phyloP scores from a whole-genome alignment of 2,329 filamentous ascomycete species.

The Ascosphaera aggregata region DNA sequence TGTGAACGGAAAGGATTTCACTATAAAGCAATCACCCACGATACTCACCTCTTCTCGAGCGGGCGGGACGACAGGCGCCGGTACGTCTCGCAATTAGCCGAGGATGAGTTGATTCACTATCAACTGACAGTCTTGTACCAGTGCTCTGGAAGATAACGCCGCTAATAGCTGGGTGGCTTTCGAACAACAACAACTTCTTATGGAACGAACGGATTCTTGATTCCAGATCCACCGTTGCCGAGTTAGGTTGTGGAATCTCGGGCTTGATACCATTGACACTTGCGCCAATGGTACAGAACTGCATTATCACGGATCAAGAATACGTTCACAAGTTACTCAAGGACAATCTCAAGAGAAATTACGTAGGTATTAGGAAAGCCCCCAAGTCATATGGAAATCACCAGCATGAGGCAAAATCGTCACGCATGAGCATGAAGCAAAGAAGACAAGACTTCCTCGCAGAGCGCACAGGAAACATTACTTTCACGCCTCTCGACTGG shows the following conservation, averaged over 20 bases:
- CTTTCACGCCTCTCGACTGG: constrained; percentile 55
- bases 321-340: constrained; percentile 62
- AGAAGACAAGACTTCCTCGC: background rate
- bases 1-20: constrained; percentile 45
- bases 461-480: constrained; percentile 18
- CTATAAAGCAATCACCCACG: constrained; percentile 61
- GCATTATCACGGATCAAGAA: constrained; percentile 67
- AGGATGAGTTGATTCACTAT: background rate
- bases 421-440: background rate
- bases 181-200: constrained; percentile 36
- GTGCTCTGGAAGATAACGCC: constrained; percentile 88
- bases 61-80: constrained; percentile 51
- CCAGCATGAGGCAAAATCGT: background rate
- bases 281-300: constrained; percentile 34
- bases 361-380: background rate
- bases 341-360: constrained; percentile 29
- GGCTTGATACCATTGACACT: constrained; percentile 53
- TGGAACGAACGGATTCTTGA: constrained; percentile 31
- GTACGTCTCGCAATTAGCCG: constrained; percentile 13
- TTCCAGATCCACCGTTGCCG: constrained; percentile 37
- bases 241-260: constrained; percentile 75
- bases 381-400: background rate
- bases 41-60: constrained; percentile 55
- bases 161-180: constrained; percentile 58
- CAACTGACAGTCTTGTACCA: constrained; percentile 11